These are phyloP conservation scores for Vigna nakashimae DNA, from an alignment of 306 rosid genomes.

Conservation along the genomic window DNA sequence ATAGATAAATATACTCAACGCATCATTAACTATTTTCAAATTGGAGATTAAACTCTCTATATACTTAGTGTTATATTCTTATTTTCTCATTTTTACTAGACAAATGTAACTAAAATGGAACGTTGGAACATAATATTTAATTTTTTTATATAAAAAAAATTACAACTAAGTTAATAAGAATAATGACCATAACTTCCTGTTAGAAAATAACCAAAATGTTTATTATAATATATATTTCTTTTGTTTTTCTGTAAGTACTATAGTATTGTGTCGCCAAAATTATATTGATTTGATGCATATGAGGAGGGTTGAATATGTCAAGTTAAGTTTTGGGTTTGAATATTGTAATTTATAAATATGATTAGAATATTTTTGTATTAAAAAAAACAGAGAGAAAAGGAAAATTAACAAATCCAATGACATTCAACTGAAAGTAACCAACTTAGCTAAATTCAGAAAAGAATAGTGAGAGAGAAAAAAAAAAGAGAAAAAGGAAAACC, in stretches of 20 bases:
- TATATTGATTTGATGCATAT: too few species aligned
- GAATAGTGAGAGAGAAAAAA: background rate
- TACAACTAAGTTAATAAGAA: too few species aligned
- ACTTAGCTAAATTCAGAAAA: slow-evolving; percentile 9
- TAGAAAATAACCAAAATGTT: too few species aligned
- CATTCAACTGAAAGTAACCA: slow-evolving; percentile 22
- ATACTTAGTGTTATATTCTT: background rate
- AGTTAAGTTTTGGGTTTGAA: too few species aligned
- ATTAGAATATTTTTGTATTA: too few species aligned
- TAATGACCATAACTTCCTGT: too few species aligned
- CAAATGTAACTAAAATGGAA: background rate
- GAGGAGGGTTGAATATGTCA: too few species aligned
- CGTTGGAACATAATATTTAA: background rate
- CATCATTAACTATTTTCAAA: background rate
- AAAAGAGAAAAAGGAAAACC: background rate
- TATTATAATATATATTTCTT: too few species aligned
- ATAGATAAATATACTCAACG: background rate
- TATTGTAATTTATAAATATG: too few species aligned
- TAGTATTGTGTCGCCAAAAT: too few species aligned
- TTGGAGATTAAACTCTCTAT: background rate
- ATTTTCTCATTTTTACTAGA: background rate
- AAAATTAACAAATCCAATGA: background rate
- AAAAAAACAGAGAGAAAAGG: background rate
- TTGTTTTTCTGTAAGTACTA: too few species aligned
- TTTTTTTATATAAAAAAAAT: background rate